Base-by-base conservation (phyloP, 495 filamentous ascomycete genomes). In the Aspergillus bertholletiae region DNA sequence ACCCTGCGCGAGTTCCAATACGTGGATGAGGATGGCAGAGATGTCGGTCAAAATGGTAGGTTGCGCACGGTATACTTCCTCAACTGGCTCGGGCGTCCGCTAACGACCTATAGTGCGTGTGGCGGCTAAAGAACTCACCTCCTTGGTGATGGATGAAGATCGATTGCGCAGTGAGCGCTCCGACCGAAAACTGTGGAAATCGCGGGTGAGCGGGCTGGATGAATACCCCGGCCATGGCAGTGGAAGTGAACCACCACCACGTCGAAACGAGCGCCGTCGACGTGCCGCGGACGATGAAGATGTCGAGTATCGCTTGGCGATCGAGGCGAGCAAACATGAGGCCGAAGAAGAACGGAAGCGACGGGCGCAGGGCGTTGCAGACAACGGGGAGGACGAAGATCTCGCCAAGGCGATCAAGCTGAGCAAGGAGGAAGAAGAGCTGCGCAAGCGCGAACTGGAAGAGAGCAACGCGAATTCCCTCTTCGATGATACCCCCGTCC, bases 1-100 rank as follows among this genome's bases (percentile, higher is more conserved):
- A 99, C 95, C 13, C 69, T 99, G 67, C 85, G 95, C 61, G 95
- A 99, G 71, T 99, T 99, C 60, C 85, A 89, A 65, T 91, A 96
- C 68, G 82, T 97, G 21, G 95, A 99, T 58, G 95, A 97, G 61
- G 94, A 97, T 51, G 87, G 89, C 40, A 80, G 87, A 53, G 95
- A 99, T 69, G 95, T 97, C 34, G 95, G 95, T 43, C 89, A 95
- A 63, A 96, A 96, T 74, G 90, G 94, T 97, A 73, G 58, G 73
- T 45, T 67, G 5, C 6, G 40, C 13, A 30, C 0, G 23, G 26
- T 39, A 21, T 13, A 6, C 17, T 17, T 22, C n/a, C 9, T 44
- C 24, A 0, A 3, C 11, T 32, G 4, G 6, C 17, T 15, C 18
- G 17, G n/a, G n/a, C 28, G 7, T 30, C 26, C 27, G 18, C 57